Percentiles rank a stretch among this genome's conserved stretches.
Conservation (phyloP, 257 asterid species). For the Solanum pinnatisectum region DNA sequence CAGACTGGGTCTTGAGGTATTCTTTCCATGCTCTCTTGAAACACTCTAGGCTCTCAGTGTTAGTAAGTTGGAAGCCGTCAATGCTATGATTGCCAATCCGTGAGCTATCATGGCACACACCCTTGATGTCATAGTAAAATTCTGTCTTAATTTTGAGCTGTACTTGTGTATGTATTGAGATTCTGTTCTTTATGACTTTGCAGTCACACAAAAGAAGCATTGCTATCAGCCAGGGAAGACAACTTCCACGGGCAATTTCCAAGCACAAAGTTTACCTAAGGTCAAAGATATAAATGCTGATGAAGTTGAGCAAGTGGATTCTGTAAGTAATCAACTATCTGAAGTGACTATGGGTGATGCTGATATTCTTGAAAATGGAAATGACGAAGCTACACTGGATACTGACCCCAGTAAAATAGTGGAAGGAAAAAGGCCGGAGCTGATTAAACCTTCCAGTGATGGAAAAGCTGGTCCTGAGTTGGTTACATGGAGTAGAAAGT, state of each 20-base stretch:
- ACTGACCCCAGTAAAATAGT: constrained; percentile 18
- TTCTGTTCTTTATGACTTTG: constrained; percentile 9
- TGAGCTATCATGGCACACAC: background rate
- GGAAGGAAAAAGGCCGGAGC: constrained; percentile 21
- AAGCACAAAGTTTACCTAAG: constrained; percentile 26
- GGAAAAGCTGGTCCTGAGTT: constrained; percentile 23
- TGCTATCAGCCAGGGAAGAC: constrained; percentile 20
- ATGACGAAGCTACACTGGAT: constrained; percentile 27
- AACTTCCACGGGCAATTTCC: constrained; percentile 12
- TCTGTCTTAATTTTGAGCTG: background rate
- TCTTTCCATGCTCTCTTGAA: background rate
- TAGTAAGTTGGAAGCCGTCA: background rate
- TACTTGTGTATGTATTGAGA: background rate
- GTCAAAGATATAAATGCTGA: constrained; percentile 20
- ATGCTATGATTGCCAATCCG: background rate
- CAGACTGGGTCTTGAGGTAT: background rate
- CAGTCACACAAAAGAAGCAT: constrained; percentile 44
- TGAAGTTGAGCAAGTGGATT: background rate
- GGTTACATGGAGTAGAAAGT: constrained; percentile 57
- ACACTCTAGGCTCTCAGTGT: background rate
- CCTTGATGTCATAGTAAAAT: background rate
- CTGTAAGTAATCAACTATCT: constrained; percentile 4
- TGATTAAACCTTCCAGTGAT: constrained; percentile 23
- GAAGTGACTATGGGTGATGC: background rate
- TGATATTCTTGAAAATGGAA: constrained; percentile 22